Conservation (phyloP, 805 yeast species). For the Millerozyma acaciae region DNA sequence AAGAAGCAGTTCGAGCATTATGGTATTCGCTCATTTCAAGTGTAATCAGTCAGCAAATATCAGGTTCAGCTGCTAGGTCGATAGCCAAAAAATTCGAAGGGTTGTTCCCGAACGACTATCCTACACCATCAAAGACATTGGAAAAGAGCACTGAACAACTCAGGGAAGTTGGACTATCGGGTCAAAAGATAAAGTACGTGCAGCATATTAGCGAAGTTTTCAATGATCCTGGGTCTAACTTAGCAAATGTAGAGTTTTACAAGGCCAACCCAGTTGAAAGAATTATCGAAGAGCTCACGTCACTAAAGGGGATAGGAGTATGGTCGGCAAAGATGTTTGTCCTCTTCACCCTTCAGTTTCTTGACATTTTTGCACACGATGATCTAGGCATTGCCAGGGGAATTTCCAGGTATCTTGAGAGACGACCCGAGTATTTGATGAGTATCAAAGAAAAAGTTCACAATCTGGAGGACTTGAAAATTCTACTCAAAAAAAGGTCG, state of each 20-base stretch:
- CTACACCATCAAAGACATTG: slow-evolving; percentile 49
- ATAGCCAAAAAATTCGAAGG: slow-evolving; percentile 47
- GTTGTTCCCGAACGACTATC: slow-evolving; percentile 34
- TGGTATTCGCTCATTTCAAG: slow-evolving; percentile 36
- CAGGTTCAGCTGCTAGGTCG: slow-evolving; percentile 75
- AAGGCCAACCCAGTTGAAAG: slow-evolving; percentile 36
- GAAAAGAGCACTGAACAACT: slow-evolving; percentile 43
- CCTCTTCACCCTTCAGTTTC: slow-evolving; percentile 59
- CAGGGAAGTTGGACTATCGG: slow-evolving; percentile 64
- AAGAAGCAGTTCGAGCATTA: slow-evolving; percentile 23
- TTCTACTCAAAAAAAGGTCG: slow-evolving; percentile 29
- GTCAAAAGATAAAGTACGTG: slow-evolving; percentile 62
- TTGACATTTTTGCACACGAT: slow-evolving; percentile 69
- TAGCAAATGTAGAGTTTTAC: slow-evolving; percentile 36
- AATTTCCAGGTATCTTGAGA: slow-evolving; percentile 55
- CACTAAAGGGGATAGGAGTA: slow-evolving; percentile 67
- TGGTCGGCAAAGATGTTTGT: slow-evolving; percentile 93
- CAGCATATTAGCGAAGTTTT: slow-evolving; percentile 53
- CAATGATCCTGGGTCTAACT: slow-evolving; percentile 30
- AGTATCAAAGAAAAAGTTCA: slow-evolving; percentile 36
- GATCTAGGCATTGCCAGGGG: slow-evolving; percentile 89
- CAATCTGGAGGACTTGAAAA: slow-evolving; percentile 31
- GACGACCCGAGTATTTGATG: slow-evolving; percentile 46
- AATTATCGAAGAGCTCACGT: slow-evolving; percentile 45
- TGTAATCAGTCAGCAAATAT: slow-evolving; percentile 69